Evolutionary conservation across 139 green algal genomes (phyloP).

Genomic region (Micromonas commoda): DNA sequence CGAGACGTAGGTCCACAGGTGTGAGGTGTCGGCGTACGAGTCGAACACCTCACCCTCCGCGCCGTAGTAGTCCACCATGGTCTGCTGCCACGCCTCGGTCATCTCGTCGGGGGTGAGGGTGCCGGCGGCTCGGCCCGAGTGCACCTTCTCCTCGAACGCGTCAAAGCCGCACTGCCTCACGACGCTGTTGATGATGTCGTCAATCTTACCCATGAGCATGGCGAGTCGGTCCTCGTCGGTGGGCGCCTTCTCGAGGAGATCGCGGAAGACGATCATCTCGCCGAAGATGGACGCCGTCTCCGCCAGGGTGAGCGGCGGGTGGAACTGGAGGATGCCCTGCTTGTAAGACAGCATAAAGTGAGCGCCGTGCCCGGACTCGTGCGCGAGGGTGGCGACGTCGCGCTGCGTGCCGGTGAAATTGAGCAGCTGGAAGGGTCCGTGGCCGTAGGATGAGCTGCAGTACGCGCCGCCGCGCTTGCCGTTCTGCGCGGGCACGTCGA

Average conservation of each 20-base stretch:
- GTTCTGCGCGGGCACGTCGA: constrained; percentile 24
- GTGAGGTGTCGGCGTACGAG: constrained; percentile 25
- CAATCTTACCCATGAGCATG: constrained; percentile 23
- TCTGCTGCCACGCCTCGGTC: constrained; percentile 12
- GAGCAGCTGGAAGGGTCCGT: constrained; percentile 24
- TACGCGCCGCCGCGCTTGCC: constrained; percentile 25
- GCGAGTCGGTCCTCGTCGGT: constrained; percentile 17
- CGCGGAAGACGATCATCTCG: constrained; percentile 29
- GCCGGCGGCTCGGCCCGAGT: neutral
- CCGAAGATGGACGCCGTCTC: constrained; percentile 27
- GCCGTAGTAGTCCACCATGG: constrained; percentile 26
- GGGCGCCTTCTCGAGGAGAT: constrained; percentile 19
- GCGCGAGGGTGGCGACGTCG: constrained; percentile 24
- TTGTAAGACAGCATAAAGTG: constrained; percentile 23
- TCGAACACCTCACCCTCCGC: constrained; percentile 23
- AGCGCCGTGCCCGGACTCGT: constrained; percentile 23
- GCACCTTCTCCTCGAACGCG: constrained; percentile 21
- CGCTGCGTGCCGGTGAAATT: constrained; percentile 18
- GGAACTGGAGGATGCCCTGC: constrained; percentile 24
- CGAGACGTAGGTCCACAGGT: constrained; percentile 17
- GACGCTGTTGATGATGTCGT: constrained; percentile 29
- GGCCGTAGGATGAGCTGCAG: constrained; percentile 15
- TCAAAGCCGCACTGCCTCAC: constrained; percentile 24
- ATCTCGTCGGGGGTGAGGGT: constrained; percentile 22
- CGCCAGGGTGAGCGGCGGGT: constrained; percentile 23